Evolutionary conservation across 306 rosid genomes (phyloP).

Genomic region (Cicer yamashitae): DNA sequence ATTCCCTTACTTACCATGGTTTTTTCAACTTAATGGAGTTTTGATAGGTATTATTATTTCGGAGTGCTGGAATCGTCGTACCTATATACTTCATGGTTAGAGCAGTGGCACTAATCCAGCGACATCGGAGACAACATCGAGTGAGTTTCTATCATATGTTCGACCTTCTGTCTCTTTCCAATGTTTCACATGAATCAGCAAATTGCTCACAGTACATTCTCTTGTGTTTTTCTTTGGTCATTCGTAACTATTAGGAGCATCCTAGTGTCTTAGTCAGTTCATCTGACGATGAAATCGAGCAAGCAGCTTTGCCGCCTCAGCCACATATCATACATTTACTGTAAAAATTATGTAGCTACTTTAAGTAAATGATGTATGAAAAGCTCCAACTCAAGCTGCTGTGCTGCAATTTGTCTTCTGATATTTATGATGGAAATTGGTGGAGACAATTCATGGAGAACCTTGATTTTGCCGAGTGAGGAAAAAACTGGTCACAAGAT

Average conservation of each 20-base stretch:
- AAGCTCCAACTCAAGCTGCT: constrained; percentile 35
- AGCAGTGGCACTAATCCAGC: constrained; percentile 63
- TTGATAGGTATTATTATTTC: constrained; percentile 65
- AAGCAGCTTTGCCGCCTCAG: constrained; percentile 53
- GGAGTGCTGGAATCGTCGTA: constrained; percentile 68
- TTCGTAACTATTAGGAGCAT: constrained; percentile 54
- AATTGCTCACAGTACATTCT: constrained; percentile 26
- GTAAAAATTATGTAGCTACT: constrained; percentile 41
- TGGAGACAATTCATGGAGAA: constrained; percentile 41
- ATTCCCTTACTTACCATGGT: constrained; percentile 37
- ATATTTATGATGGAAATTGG: constrained; percentile 35
- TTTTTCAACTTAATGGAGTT: constrained; percentile 39
- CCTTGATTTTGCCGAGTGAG: constrained; percentile 28
- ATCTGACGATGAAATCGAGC: constrained; percentile 60
- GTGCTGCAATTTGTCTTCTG: constrained; percentile 42
- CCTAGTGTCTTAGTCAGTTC: constrained; percentile 52
- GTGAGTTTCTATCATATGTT: constrained; percentile 49
- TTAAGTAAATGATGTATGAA: constrained; percentile 16
- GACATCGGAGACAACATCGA: constrained; percentile 61
- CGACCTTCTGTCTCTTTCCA: constrained; percentile 4
- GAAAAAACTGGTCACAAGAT: constrained; percentile 7
- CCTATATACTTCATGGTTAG: constrained; percentile 70
- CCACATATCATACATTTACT: constrained; percentile 60
- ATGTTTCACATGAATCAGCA: neutral
- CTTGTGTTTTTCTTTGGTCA: constrained; percentile 10